Base-by-base conservation (phyloP, 257 asterid genomes). In the Ilex aquifolium region DNA sequence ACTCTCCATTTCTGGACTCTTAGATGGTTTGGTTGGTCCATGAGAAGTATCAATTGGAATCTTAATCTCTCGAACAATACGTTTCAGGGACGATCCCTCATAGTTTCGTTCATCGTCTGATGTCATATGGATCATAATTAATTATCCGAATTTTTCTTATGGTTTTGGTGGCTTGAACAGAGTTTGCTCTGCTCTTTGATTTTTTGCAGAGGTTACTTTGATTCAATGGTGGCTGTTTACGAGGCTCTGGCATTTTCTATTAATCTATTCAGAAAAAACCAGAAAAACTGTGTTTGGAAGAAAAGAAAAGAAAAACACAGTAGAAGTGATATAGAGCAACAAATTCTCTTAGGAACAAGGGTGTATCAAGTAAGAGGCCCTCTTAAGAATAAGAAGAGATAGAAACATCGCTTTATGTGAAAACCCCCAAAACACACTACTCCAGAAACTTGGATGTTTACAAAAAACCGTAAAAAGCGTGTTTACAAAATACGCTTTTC, bases 361-460 rank as follows among this genome's bases (percentile, higher is more conserved):
- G 27, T 21, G 36, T 69, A 59, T 69, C 62, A 65, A 51, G 80
- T 74, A 4, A 69, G 73, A 75, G 83, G 88, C 63, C 85, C 79
- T 86, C 94, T 88, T 65, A 83, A 69, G 84, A 89, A 84, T 78
- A 88, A 67, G 78, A 81, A 88, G 44, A 79, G 83, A 70, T 63
- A 69, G 53, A 88, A 79, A 44, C 76, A 72, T 72, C 88, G 81
- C 61, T 85, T 83, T 86, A 88, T 91, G 76, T 83, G 96, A 82
- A 84, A 88, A 66, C 96, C 95, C 68, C 95, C 98, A 82, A 91
- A 88, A 69, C 87, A 86, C 83, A 80, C 78, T 17, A 91, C 96
- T 71, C 95, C 96, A 83, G 85, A 85, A 84, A n/a, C n/a, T n/a
- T n/a, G n/a, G n/a, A n/a, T n/a, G n/a, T n/a, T n/a, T n/a, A n/a